These are phyloP conservation scores for Polyplosphaeria fusca DNA, from an alignment of 495 filamentous ascomycete species.

Conservation along the genomic window DNA sequence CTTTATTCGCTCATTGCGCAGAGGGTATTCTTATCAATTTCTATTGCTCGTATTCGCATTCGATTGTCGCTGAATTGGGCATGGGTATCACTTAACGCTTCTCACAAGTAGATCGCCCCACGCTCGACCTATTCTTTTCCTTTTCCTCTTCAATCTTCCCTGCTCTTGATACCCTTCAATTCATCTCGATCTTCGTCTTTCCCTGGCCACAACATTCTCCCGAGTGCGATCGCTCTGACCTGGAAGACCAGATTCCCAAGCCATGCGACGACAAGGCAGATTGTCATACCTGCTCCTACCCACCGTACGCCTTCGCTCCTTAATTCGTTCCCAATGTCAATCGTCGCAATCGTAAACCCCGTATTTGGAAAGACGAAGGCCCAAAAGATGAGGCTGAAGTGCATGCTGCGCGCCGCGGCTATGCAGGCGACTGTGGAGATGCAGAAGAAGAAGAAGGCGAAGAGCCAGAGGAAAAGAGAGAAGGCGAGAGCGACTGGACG, in stretches of 20 bases:
- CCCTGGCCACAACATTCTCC: slow-evolving; percentile 10
- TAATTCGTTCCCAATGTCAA: slow-evolving; percentile 45
- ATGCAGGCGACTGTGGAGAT: slow-evolving; percentile 55
- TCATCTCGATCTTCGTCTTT: slow-evolving; percentile 17
- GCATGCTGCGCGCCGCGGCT: slow-evolving; percentile 48
- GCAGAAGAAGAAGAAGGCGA: slow-evolving; percentile 44
- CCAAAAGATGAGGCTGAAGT: slow-evolving; percentile 54
- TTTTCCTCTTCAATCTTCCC: too few relatives aligned
- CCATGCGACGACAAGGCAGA: slow-evolving; percentile 56
- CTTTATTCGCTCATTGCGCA: too few relatives aligned
- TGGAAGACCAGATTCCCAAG: slow-evolving; percentile 52
- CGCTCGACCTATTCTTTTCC: too few relatives aligned
- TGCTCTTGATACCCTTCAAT: not conserved
- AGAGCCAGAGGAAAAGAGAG: slow-evolving; percentile 53
- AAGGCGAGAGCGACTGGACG: slow-evolving; percentile 48
- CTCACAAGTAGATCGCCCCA: too few relatives aligned
- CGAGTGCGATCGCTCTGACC: slow-evolving; percentile 42
- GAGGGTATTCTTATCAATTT: too few relatives aligned
- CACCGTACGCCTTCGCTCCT: slow-evolving; percentile 45
- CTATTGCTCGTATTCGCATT: too few relatives aligned
- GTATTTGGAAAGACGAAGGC: slow-evolving; percentile 58
- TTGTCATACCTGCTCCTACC: slow-evolving; percentile 50
- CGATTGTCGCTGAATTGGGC: too few relatives aligned
- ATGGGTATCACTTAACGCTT: too few relatives aligned
- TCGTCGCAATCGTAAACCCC: slow-evolving; percentile 47